Evolutionary conservation across 1,284 basidiomycete species (phyloP), one percentile per base, ranked within the genome.

Genomic region (Austroboletus novae-zelandiae): DNA sequence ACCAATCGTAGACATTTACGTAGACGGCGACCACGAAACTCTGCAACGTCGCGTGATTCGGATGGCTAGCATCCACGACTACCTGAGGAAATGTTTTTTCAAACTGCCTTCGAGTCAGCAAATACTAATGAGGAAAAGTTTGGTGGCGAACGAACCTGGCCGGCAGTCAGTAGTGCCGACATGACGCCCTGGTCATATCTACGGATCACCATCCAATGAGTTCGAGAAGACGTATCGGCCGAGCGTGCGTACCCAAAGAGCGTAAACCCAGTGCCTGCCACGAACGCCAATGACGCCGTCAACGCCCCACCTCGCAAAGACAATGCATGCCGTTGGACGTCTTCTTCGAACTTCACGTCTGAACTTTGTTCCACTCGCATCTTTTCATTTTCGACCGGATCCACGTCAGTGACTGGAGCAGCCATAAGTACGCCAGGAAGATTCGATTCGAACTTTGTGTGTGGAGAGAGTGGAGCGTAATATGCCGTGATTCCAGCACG

Each of bases 101-200:
- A 11, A 68, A 68, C 63, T 65, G n/a, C 2, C 27, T 9, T 18
- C 11, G n/a, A 8, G 15, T 4, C 5, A 51, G 36, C n/a, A 10
- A 10, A 10, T 18, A 37, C 17, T 18, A 37, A 37, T 14, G 40
- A 32, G 15, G 17, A 44, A 30, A 43, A 50, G 23, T 2, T 3
- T 20, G 5, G 25, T 9, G 20, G 30, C 29, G 29, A 30, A 30
- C 45, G 8, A 51, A 68, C 67, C 52, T 68, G 61, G 15, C 50
- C 43, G 1, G 67, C 64, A 10, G 65, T 65, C 45, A 69, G 34
- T 42, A 69, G 47, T 34, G 64, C 62, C 8, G 66, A 67, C 66
- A 69, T 69, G 27, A 68, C 64, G 3, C 66, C 67, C 49, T 69
- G 65, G 43, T 68, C 64, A 47, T 69, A 69, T 41, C 63, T 68